Conservation (phyloP, 1,284 basidiomycete species). For the Hypsizygus ulmarius region DNA sequence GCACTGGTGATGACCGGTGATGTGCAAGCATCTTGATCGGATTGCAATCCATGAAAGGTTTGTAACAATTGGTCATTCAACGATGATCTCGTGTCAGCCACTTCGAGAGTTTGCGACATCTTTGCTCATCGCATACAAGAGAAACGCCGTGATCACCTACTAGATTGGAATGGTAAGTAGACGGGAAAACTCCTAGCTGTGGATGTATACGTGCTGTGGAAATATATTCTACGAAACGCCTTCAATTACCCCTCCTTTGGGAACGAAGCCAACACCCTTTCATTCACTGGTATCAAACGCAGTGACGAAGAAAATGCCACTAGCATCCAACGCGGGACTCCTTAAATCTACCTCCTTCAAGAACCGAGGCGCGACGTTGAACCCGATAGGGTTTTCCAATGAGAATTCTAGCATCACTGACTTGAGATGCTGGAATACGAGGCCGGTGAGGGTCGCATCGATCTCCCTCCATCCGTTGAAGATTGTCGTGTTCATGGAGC, state of each 20-base stretch:
- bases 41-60: too few relatives aligned
- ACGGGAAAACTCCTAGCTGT: too few relatives aligned
- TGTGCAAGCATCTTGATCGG: too few relatives aligned
- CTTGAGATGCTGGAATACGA: slow-evolving; percentile 20
- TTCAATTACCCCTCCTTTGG: background rate
- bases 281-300: slow-evolving; percentile 26
- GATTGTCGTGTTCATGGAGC: slow-evolving; percentile 23
- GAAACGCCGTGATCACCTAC: too few relatives aligned
- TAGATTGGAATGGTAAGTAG: too few relatives aligned
- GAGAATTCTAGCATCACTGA: slow-evolving; percentile 24
- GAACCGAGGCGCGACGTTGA: slow-evolving; percentile 26
- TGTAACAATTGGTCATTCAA: too few relatives aligned
- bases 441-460: slow-evolving; percentile 17
- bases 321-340: slow-evolving; percentile 23
- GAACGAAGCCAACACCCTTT: slow-evolving; percentile 2
- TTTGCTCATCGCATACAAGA: too few relatives aligned
- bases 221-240: too few relatives aligned
- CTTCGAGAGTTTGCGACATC: too few relatives aligned
- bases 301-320: slow-evolving; percentile 18
- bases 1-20: too few relatives aligned
- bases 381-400: slow-evolving; percentile 28
- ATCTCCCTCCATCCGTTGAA: slow-evolving; percentile 25
- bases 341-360: slow-evolving; percentile 25
- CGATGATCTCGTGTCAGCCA: too few relatives aligned
- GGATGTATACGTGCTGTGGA: too few relatives aligned